phyloP scores from a whole-genome alignment of 208 protist genomes.

The Crithidia acanthocephali region DNA sequence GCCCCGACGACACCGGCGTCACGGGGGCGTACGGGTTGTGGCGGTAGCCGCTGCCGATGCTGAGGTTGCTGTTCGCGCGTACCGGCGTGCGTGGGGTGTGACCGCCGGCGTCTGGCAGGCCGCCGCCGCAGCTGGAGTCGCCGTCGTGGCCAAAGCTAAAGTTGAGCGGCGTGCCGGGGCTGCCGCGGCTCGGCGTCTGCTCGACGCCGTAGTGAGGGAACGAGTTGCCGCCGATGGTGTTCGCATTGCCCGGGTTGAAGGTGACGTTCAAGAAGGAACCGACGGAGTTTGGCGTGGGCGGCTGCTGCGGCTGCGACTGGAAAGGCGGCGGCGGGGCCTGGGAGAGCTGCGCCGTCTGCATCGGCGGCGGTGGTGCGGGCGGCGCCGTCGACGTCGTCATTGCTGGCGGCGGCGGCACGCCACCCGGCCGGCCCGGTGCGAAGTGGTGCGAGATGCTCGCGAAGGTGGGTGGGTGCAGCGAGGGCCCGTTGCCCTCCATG shows the following conservation, averaged over 20 bases:
- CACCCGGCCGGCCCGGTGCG: conserved; percentile 3
- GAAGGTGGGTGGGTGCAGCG: conserved; percentile 23
- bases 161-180: conserved; percentile 46
- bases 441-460: conserved; percentile 37
- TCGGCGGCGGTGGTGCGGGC: conserved; percentile 5
- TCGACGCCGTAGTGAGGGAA: conserved; percentile 27
- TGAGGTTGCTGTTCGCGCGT: conserved; percentile 46
- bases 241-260: conserved; percentile 33
- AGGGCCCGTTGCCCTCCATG: conserved; percentile 17
- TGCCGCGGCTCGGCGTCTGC: conserved; percentile 34
- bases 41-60: conserved; percentile 49
- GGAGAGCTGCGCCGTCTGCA: not conserved
- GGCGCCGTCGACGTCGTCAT: not conserved
- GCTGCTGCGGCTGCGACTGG: conserved; percentile 19
- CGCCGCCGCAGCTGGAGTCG: conserved; percentile 23
- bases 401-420: conserved; percentile 14
- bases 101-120: conserved; percentile 14
- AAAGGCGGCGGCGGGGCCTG: conserved; percentile 5
- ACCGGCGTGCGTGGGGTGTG: conserved; percentile 34
- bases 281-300: conserved; percentile 29
- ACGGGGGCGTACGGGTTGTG: conserved; percentile 75
- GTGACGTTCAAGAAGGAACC: conserved; percentile 47
- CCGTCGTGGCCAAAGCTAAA: conserved; percentile 45
- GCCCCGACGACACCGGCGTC: conserved; percentile 45
- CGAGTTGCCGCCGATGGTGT: conserved; percentile 29